phyloP scores from a whole-genome alignment of 305 asterid genomes.

The Fraxinus floribunda region DNA sequence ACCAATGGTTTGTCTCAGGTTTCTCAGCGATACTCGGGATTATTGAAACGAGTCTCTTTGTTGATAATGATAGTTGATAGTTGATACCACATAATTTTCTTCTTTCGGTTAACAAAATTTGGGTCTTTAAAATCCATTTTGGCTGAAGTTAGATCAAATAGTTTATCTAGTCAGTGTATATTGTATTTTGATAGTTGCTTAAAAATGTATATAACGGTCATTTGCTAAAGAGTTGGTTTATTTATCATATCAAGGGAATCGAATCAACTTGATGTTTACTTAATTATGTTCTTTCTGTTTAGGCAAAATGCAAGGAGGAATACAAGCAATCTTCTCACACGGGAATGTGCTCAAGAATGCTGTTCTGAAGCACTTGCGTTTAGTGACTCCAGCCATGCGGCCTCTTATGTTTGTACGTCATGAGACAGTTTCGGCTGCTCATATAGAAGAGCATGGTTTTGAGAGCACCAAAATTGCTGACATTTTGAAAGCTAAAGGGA shows the following conservation, averaged over 20 bases:
- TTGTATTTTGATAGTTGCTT: background rate
- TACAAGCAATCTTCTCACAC: conserved; percentile 57
- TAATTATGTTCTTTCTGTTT: background rate
- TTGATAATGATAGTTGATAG: background rate
- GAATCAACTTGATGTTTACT: background rate
- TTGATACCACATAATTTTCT: background rate
- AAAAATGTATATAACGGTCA: background rate
- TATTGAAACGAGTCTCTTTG: background rate
- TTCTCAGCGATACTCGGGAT: background rate
- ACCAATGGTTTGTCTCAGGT: background rate
- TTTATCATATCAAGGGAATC: background rate
- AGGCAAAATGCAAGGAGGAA: conserved; percentile 89
- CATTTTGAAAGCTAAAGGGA: conserved; percentile 66
- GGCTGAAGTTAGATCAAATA: background rate
- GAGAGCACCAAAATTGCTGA: conserved; percentile 85
- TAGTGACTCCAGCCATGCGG: conserved; percentile 45
- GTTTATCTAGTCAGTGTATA: background rate
- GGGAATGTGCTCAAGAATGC: conserved; percentile 63
- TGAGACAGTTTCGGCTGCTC: conserved; percentile 75
- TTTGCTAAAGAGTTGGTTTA: background rate
- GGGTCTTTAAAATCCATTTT: conserved; percentile 18
- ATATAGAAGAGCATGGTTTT: conserved; percentile 90
- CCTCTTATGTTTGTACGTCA: conserved; percentile 47
- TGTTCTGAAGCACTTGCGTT: conserved; percentile 62
- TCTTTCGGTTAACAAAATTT: background rate